phyloP scores from a whole-genome alignment of 2,329 filamentous ascomycete genomes.

The Trichophyton verrucosum region DNA sequence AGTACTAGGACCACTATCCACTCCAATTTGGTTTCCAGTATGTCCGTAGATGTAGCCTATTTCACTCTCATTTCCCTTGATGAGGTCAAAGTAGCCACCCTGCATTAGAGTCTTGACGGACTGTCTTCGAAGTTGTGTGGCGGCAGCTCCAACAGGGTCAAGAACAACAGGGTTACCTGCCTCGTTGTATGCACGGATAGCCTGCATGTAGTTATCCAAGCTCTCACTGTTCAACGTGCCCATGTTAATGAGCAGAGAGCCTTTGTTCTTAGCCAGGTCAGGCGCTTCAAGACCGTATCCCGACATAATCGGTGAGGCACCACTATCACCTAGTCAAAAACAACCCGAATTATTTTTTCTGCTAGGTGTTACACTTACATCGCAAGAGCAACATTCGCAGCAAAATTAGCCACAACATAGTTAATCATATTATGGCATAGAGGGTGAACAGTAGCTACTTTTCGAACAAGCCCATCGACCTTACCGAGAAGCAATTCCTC shows the following conservation, averaged over 20 bases:
- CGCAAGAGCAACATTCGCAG: constrained; percentile 76
- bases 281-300: constrained; percentile 70
- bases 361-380: constrained; percentile 33
- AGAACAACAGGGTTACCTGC: constrained; percentile 64
- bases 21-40: constrained; percentile 59
- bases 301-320: constrained; percentile 88
- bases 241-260: constrained; percentile 85
- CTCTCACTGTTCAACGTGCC: constrained; percentile 73
- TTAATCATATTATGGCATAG: constrained; percentile 97
- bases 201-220: constrained; percentile 57
- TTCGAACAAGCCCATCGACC: constrained; percentile 42
- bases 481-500: constrained; percentile 22
- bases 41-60: constrained; percentile 60
- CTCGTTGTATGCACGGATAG: constrained; percentile 69
- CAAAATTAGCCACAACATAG: constrained; percentile 86
- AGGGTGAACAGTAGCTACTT: constrained; percentile 52
- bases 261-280: constrained; percentile 66
- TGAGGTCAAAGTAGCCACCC: constrained; percentile 67
- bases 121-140: constrained; percentile 58
- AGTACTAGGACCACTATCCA: constrained; percentile 58
- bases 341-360: no score
- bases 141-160: constrained; percentile 83
- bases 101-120: constrained; percentile 60
- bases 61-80: constrained; percentile 91
- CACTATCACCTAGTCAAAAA: constrained; percentile 28